Evolutionary conservation across 2,329 filamentous ascomycete species (phyloP), one percentile per base, ranked within the genome.

Genomic region (Neoscytalidium dimidiatum): DNA sequence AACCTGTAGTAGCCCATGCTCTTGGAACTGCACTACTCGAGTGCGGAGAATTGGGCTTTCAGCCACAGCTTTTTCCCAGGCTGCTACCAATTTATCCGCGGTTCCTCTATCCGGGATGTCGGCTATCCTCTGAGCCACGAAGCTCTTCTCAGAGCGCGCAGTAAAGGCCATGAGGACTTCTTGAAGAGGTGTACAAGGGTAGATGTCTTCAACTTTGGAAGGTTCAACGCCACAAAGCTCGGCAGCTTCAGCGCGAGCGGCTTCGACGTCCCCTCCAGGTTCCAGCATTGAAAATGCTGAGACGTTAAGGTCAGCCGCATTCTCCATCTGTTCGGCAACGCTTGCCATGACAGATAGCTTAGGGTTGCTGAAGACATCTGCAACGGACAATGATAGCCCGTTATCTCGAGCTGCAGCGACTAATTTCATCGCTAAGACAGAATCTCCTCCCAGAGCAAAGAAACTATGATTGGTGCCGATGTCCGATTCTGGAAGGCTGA

Each of bases 361-460:
- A 26, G 81, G 79, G 58, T 81, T 73, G 19, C 73, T 75, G 75
- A 89, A 88, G 64, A 88, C 83, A 28, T 85, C 80, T 2, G 83
- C 82, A 1, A 88, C 86, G 0, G 80, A 84, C 26, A 88, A 69
- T 7, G 78, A 75, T 57, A 85, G 71, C 0, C 81, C 82, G 26
- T 81, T 79, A 2, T 78, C 75, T 23, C 85, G 78, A 2, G 84
- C 81, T 62, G 84, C 82, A 11, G 84, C 80, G 0, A 88, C 86
- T 0, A 89, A 76, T 71, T 84, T 86, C 85, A 89, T 89, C 1
- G 85, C 85, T 1, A 81, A 75, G 28, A 88, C 84, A 0, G 86
- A 88, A 73, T 88, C 85, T 21, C 86, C 86, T 0, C 86, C 86
- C 0, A 87, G 79, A 3, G 81, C 80, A 79, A 88, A 88, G 75